These are phyloP conservation scores for Aspergillus jensenii DNA, from an alignment of 2,329 filamentous ascomycete species.

Conservation along the genomic window DNA sequence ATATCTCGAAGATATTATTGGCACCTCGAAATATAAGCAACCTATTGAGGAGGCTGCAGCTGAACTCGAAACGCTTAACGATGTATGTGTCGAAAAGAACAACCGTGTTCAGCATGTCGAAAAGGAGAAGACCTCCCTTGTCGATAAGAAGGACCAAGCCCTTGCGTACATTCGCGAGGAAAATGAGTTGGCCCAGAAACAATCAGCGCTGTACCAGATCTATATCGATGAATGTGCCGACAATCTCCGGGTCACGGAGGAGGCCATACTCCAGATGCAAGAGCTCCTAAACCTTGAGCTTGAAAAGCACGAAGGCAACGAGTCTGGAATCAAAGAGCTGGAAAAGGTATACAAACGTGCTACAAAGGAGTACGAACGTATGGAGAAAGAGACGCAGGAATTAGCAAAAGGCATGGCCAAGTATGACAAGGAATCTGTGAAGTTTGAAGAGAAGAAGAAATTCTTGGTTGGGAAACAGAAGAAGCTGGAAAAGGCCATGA, in stretches of 20 bases:
- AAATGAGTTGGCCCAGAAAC: conserved; percentile 86
- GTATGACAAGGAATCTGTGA: conserved; percentile 94
- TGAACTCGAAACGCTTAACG: conserved; percentile 89
- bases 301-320: conserved; percentile 85
- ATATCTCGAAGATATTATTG: conserved; percentile 97
- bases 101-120: conserved; percentile 95
- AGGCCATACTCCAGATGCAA: conserved; percentile 89
- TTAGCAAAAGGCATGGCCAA: conserved; percentile 85
- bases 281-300: conserved; percentile 81
- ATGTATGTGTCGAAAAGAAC: conserved; percentile 93
- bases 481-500: conserved; percentile 87
- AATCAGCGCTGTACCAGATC: conserved; percentile 89
- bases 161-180: conserved; percentile 86
- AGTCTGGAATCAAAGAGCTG: conserved; percentile 85
- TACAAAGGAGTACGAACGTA: conserved; percentile 76
- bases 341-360: conserved; percentile 81
- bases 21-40: conserved; percentile 96
- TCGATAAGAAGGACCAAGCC: conserved; percentile 96
- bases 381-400: conserved; percentile 78
- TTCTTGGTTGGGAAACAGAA: conserved; percentile 88
- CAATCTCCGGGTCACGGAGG: conserved; percentile 83
- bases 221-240: conserved; percentile 86
- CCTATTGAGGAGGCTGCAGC: conserved; percentile 92
- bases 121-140: conserved; percentile 88
- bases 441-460: conserved; percentile 97